Evolutionary conservation across 805 yeast genomes (phyloP).

Genomic region (Pichia thaimueangensis): DNA sequence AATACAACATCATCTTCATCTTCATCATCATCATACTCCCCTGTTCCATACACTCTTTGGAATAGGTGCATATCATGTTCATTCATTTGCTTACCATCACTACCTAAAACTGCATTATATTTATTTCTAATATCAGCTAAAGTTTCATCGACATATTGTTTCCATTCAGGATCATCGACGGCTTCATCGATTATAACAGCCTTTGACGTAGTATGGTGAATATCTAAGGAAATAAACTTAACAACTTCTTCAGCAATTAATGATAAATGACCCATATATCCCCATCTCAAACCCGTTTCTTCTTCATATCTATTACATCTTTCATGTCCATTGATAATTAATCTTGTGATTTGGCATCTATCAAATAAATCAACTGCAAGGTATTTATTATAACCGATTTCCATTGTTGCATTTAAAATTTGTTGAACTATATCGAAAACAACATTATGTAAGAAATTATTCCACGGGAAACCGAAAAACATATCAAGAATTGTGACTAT

Average conservation of each 20-base stretch:
- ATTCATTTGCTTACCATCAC: constrained; percentile 32
- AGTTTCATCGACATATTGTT: constrained; percentile 70
- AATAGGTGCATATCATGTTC: constrained; percentile 32
- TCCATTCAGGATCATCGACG: constrained; percentile 16
- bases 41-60: constrained; percentile 21
- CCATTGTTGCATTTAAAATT: constrained; percentile 69
- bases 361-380: constrained; percentile 67
- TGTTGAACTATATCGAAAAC: constrained; percentile 96
- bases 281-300: constrained; percentile 60
- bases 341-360: constrained; percentile 45
- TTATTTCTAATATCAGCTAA: constrained; percentile 86
- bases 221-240: constrained; percentile 62
- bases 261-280: constrained; percentile 96
- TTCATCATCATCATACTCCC: constrained; percentile 21
- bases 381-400: constrained; percentile 78
- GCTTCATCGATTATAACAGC: constrained; percentile 47
- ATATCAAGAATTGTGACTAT: constrained; percentile 60
- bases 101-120: constrained; percentile 87
- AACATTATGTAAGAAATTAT: constrained; percentile 93
- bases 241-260: constrained; percentile 93
- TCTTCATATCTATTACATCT: constrained; percentile 52
- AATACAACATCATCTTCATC: constrained; percentile 18
- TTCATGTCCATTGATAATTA: constrained; percentile 55
- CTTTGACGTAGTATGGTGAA: constrained; percentile 51
- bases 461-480: constrained; percentile 91